phyloP scores from a whole-genome alignment of 495 filamentous ascomycete species.

The Neurospora sp. region DNA sequence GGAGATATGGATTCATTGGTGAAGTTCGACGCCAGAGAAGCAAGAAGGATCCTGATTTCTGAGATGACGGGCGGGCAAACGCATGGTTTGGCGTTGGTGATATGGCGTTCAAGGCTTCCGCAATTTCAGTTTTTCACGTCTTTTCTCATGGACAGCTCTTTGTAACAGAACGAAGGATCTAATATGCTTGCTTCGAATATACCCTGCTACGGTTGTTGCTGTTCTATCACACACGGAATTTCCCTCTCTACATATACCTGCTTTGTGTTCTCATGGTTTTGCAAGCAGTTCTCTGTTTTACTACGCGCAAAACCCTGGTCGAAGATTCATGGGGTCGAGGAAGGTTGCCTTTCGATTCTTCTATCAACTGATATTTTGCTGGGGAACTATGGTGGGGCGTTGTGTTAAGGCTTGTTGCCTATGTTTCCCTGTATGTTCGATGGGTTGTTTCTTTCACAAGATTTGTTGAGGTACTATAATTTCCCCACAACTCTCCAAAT shows the following conservation, averaged over 20 bases:
- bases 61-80: neutral
- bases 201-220: neutral
- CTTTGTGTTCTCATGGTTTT: neutral
- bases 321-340: neutral
- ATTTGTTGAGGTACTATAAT: neutral
- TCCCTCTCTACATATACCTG: neutral
- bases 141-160: neutral
- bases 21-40: neutral
- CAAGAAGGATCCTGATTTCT: slow-evolving; percentile 16
- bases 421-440: neutral
- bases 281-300: neutral
- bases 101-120: neutral
- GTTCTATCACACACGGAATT: neutral
- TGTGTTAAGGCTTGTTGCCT: neutral
- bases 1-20: slow-evolving; percentile 1
- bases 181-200: neutral
- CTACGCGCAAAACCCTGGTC: neutral
- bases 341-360: neutral
- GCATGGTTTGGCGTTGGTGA: neutral
- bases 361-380: neutral
- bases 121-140: neutral
- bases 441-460: neutral
- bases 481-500: neutral
- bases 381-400: neutral
- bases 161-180: neutral